Conservation (phyloP, 768 basidiomycete species). For the Pleurotus giganteus region DNA sequence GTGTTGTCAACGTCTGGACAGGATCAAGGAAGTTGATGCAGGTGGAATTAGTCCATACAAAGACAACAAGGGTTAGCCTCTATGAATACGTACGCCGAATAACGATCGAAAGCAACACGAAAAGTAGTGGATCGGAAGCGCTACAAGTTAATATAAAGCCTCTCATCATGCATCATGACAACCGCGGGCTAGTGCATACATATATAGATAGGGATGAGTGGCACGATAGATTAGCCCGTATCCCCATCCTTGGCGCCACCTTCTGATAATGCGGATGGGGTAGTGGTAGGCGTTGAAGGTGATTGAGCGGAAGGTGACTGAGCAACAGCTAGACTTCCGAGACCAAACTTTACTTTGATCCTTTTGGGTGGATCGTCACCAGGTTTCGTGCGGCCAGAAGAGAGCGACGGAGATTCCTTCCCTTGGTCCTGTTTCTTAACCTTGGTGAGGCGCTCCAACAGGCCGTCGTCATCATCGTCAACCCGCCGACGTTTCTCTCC, state of each 20-base stretch:
- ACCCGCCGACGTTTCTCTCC: conserved; percentile 73
- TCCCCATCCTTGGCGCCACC: conserved; percentile 71
- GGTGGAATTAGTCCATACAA: conserved; percentile 11
- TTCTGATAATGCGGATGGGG: conserved; percentile 53
- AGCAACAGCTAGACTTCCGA: conserved; percentile 31
- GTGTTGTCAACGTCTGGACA: too few species aligned
- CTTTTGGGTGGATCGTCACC: conserved; percentile 65
- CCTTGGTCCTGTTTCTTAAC: conserved; percentile 50
- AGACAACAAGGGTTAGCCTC: conserved; percentile 3
- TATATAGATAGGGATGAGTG: conserved; percentile 12
- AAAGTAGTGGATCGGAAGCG: background rate
- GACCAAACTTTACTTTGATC: conserved; percentile 71
- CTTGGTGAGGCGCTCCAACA: conserved; percentile 62
- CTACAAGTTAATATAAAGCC: background rate
- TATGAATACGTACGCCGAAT: conserved; percentile 7
- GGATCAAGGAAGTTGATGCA: too few species aligned
- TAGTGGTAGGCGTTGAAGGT: conserved; percentile 17
- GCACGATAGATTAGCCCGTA: conserved; percentile 47
- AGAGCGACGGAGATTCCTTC: conserved; percentile 31
- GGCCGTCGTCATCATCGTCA: conserved; percentile 71
- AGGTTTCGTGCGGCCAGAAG: conserved; percentile 35
- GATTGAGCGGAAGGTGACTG: conserved; percentile 8
- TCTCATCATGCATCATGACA: background rate
- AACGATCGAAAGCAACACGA: conserved; percentile 8
- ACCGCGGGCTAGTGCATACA: background rate